Base-by-base conservation (phyloP, 257 asterid genomes). In the Linaria vulgaris region DNA sequence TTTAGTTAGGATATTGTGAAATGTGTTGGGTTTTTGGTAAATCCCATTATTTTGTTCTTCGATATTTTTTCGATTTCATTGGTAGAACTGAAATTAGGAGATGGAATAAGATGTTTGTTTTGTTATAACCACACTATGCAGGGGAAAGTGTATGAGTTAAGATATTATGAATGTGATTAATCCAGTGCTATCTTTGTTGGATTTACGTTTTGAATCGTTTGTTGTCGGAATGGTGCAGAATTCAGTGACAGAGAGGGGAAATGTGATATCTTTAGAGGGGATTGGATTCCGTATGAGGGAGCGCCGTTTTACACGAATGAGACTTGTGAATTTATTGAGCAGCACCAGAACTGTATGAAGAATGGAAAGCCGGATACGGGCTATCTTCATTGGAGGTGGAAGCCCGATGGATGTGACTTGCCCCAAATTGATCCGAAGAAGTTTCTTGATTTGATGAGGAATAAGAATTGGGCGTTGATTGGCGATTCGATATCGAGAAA, bases 401-500 rank as follows among this genome's bases (percentile, higher is more conserved):
- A 75, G 43, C 98, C 98, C 10, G 75, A 31, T 12, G 84, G 78
- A 1, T 91, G 96, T 54, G 75, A 85, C 64, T 67, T 84, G 72
- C 74, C 94, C 56, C 90, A 56, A 16, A 53, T 88, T 41, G 80
- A 86, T 66, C 85, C 95, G 1, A 34, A 37, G 49, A 78, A 62
- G 73, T 91, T 91, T 75, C 88, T 88, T 6, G 80, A 79, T 46
- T 41, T 56, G 9, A 84, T 86, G 98, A 88, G 84, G 76, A 71
- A 86, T 53, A 88, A 86, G 66, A 74, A 73, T 8, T 86, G 85
- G 88, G 98, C 85, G 0, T 78, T 89, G 63, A 73, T 91, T 43
- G 98, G 98, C 13, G 96, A 91, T 77, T 91, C 96, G 14, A 84
- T 91, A 17, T 79, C 94, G 0, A 71, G 96, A 48, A 91, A 91